phyloP scores from a whole-genome alignment of 805 yeast species.

The Debaryomyces castellii region DNA sequence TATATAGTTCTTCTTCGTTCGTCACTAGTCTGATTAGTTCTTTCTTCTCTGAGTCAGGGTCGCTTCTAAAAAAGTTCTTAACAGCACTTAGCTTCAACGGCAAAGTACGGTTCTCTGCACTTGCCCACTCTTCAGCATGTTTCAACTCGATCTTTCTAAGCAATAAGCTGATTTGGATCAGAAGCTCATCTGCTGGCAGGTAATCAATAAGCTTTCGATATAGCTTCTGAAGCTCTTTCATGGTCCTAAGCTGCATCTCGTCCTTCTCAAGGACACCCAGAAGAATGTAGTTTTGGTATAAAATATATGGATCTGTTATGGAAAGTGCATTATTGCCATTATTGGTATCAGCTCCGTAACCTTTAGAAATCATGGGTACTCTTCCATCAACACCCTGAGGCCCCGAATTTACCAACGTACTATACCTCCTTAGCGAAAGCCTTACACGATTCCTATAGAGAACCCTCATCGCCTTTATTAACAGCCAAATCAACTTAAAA shows the following conservation, averaged over 20 bases:
- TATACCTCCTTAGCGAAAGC: not conserved
- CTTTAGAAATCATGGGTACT: slow-evolving; percentile 17
- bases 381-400: slow-evolving; percentile 41
- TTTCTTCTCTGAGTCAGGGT: slow-evolving; percentile 27
- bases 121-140: slow-evolving; percentile 22
- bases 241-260: slow-evolving; percentile 59
- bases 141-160: slow-evolving; percentile 33
- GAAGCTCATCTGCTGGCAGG: slow-evolving; percentile 49
- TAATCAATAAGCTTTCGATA: slow-evolving; percentile 61
- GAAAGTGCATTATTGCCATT: slow-evolving; percentile 19
- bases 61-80: slow-evolving; percentile 26
- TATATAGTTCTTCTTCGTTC: slow-evolving; percentile 59
- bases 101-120: slow-evolving; percentile 9
- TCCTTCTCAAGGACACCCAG: slow-evolving; percentile 55
- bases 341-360: not conserved
- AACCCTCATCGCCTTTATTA: not conserved
- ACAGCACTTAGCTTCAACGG: slow-evolving; percentile 16
- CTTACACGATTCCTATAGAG: not conserved
- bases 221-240: slow-evolving; percentile 60
- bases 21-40: slow-evolving; percentile 51
- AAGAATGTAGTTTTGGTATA: slow-evolving; percentile 54
- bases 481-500: not conserved
- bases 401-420: slow-evolving; percentile 14
- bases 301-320: slow-evolving; percentile 61
- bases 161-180: slow-evolving; percentile 42